These are phyloP conservation scores for Claviceps spartinae DNA, from an alignment of 2,329 filamentous ascomycete species.

Conservation along the genomic window DNA sequence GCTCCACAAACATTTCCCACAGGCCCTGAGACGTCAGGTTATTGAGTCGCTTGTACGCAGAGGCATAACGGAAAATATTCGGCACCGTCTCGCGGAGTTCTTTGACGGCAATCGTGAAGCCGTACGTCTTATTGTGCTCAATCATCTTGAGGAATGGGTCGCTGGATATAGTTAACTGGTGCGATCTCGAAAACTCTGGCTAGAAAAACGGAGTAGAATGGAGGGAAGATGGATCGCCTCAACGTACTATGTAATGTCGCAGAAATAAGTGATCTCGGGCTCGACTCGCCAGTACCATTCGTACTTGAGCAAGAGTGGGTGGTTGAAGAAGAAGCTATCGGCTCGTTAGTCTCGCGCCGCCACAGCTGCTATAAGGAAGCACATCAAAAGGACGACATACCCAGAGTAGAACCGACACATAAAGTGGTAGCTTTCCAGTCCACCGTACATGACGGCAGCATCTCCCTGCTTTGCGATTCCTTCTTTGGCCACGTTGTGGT, in stretches of 20 bases:
- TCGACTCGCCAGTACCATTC: conserved; percentile 99
- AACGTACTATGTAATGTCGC: conserved; percentile 88
- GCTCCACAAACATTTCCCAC: conserved; percentile 98
- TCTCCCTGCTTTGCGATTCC: conserved; percentile 95
- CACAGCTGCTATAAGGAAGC: not conserved
- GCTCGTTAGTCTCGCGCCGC: conserved; percentile 10
- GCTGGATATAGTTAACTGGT: not conserved
- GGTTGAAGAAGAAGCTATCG: conserved; percentile 83
- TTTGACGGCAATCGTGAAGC: conserved; percentile 97
- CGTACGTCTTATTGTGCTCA: conserved; percentile 89
- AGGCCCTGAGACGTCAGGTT: conserved; percentile 83
- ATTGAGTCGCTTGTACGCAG: conserved; percentile 87
- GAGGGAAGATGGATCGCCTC: not conserved
- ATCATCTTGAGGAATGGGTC: conserved; percentile 96
- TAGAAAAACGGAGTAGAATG: not conserved
- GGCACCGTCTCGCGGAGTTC: conserved; percentile 95
- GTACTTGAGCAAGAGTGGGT: conserved; percentile 87
- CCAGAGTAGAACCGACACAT: conserved; percentile 99
- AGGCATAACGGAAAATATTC: conserved; percentile 98
- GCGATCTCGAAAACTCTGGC: not conserved
- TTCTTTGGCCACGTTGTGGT: conserved; percentile 85
- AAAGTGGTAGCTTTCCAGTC: conserved; percentile 95
- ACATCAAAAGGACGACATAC: conserved; percentile 32
- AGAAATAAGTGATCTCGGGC: conserved; percentile 99
- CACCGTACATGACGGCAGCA: conserved; percentile 96